Evolutionary conservation across 768 basidiomycete species (phyloP).

Genomic region (Sporobolomyces roseus): DNA sequence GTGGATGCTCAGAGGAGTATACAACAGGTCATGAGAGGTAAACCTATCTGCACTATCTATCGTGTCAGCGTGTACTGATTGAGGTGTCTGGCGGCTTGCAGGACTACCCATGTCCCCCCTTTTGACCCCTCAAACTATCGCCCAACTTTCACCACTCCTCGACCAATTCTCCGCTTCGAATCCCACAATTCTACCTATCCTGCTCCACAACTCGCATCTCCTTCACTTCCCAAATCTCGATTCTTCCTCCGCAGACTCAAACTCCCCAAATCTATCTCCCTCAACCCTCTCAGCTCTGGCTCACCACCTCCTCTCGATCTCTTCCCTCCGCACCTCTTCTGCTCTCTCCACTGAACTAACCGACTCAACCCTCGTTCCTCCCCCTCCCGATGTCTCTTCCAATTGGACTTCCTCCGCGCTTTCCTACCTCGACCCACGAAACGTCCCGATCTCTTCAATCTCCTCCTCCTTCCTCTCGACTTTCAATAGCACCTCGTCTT

Average conservation of each 20-base stretch:
- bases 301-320: not conserved
- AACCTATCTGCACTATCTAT: no score
- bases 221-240: constrained; percentile 11
- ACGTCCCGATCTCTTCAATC: constrained; percentile 1
- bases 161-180: constrained; percentile 31
- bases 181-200: constrained; percentile 13
- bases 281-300: not conserved
- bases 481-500: not conserved
- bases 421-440: constrained; percentile 12
- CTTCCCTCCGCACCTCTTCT: not conserved
- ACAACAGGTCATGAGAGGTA: constrained; percentile 15
- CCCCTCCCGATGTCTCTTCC: not conserved
- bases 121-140: not conserved
- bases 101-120: constrained; percentile 12
- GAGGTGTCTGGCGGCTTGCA: no score
- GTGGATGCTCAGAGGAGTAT: not conserved
- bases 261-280: no score
- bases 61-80: no score
- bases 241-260: not conserved
- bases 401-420: constrained; percentile 1
- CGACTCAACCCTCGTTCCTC: not conserved
- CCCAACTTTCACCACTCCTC: constrained; percentile 28
- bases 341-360: not conserved
- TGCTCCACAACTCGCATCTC: constrained; percentile 10
- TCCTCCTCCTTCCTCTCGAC: not conserved